Evolutionary conservation across 768 basidiomycete genomes (phyloP).

Genomic region (Rhodotorula kratochvilovae): DNA sequence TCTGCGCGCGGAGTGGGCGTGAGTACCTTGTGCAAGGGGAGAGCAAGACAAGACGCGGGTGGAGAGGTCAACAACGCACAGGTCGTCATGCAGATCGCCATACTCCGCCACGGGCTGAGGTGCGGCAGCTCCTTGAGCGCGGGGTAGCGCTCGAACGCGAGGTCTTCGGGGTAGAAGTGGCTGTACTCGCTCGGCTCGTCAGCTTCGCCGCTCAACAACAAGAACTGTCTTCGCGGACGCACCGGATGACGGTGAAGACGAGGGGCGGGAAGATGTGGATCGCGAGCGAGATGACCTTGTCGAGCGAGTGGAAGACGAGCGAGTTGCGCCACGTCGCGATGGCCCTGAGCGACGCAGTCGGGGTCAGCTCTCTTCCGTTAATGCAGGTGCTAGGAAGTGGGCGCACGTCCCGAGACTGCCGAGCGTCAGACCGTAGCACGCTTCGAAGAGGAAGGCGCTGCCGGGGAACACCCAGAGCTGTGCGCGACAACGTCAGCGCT

Average conservation of each 20-base stretch:
- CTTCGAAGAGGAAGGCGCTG: constrained; percentile 72
- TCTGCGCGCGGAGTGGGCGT: constrained; percentile 53
- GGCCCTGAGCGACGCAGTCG: constrained; percentile 57
- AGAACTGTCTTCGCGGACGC: constrained; percentile 38
- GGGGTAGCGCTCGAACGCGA: constrained; percentile 65
- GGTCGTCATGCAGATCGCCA: constrained; percentile 73
- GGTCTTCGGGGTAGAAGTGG: constrained; percentile 80
- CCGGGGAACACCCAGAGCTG: constrained; percentile 77
- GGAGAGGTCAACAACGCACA: constrained; percentile 67
- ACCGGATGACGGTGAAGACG: constrained; percentile 86
- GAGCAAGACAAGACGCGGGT: neutral
- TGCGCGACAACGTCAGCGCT: neutral
- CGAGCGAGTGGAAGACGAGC: constrained; percentile 92
- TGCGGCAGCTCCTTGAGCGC: constrained; percentile 68
- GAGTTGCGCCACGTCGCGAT: constrained; percentile 99
- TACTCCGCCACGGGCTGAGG: constrained; percentile 64
- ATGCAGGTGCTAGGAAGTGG: too few relatives aligned
- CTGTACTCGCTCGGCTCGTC: constrained; percentile 48
- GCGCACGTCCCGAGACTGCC: constrained; percentile 49
- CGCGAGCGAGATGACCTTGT: constrained; percentile 90
- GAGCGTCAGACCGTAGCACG: constrained; percentile 87
- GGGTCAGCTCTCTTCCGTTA: constrained; percentile 55
- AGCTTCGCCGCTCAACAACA: too few relatives aligned
- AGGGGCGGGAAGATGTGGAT: constrained; percentile 91
- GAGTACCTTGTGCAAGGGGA: neutral